Base-by-base conservation (phyloP, 2,329 filamentous ascomycete genomes). In the Ascochyta fabae region DNA sequence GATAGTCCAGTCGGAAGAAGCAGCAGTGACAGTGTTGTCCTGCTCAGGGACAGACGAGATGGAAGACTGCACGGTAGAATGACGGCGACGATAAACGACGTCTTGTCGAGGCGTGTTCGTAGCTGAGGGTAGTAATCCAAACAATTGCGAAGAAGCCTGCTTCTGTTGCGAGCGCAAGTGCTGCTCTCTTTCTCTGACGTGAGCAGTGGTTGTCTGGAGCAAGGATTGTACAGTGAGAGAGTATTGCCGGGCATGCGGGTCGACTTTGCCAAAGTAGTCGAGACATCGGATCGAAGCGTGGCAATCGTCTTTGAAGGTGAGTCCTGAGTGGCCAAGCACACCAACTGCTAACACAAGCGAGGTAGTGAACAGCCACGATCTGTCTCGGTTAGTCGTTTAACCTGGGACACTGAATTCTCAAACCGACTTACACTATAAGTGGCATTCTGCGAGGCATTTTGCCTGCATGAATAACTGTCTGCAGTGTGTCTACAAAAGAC, bases 281-380 rank as follows among this genome's bases (percentile, higher is more conserved):
- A 72, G 56, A 26, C 66, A 69, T 10, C 52, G 57, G 19, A 71
- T 68, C 3, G 67, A 62, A 16, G 60, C 53, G 44, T 62, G 53
- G 23, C 68, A 70, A 24, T 55, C 66, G 15, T 66, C 59, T 13
- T 60, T 56, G 15, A 71, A 64, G 1, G 56, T 49, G 0, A 65
- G 58, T 1, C 67, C 66, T 6, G 65, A 66, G 26, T 68, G 54
- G 1, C 69, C 69, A 2, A 72, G 57, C 1, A 65, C 59, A 12
- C 67, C 65, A 9, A 70, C 68, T 19, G 66, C 64, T 31, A 72
- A 26, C 2, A 71, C 68, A 4, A 72, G 67, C 13, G 69, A 66
- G 22, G 68, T 62, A 9, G 69, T 71, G 34, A 71, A 72, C 6
- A 72, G 64, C 69, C 69, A 72, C 10, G 69, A 67, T 19, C 68